Conservation (phyloP, 1,284 basidiomycete species). For the Phylloporus sp. region DNA sequence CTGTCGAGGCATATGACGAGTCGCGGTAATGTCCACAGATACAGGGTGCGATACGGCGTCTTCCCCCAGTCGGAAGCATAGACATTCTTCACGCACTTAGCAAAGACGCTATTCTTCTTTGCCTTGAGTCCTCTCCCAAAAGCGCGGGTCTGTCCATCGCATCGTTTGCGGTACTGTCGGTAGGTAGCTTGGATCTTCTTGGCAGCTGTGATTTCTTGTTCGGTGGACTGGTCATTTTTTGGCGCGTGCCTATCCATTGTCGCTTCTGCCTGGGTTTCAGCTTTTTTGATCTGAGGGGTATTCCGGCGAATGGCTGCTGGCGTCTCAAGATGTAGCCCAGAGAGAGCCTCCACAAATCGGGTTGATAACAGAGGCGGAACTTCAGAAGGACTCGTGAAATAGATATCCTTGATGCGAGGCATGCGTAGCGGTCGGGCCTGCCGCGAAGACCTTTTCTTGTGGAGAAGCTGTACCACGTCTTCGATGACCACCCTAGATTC, state of each 20-base stretch:
- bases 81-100: slow-evolving; percentile 43
- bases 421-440: slow-evolving; percentile 11
- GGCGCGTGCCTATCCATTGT: slow-evolving; percentile 23
- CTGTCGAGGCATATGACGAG: slow-evolving; percentile 54
- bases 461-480: slow-evolving; percentile 36
- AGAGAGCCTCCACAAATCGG: slow-evolving; percentile 25
- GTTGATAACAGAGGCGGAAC: slow-evolving; percentile 30
- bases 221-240: slow-evolving; percentile 23
- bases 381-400: slow-evolving; percentile 25
- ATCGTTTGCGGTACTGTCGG: slow-evolving; percentile 33
- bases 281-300: not conserved
- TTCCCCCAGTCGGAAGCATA: slow-evolving; percentile 44
- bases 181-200: slow-evolving; percentile 29
- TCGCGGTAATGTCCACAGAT: slow-evolving; percentile 59
- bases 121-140: slow-evolving; percentile 38
- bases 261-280: slow-evolving; percentile 7
- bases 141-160: slow-evolving; percentile 32
- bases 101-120: slow-evolving; percentile 40
- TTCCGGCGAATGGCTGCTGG: slow-evolving; percentile 22
- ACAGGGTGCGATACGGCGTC: slow-evolving; percentile 50
- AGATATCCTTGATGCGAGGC: slow-evolving; percentile 25
- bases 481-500: slow-evolving; percentile 24
- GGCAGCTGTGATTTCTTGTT: slow-evolving; percentile 28
- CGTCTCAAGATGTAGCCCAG: slow-evolving; percentile 23
- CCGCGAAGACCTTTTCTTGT: slow-evolving; percentile 17